Evolutionary conservation across 495 filamentous ascomycete species (phyloP), one percentile per base, ranked within the genome.

Genomic region (Lophiostoma macrostomum): DNA sequence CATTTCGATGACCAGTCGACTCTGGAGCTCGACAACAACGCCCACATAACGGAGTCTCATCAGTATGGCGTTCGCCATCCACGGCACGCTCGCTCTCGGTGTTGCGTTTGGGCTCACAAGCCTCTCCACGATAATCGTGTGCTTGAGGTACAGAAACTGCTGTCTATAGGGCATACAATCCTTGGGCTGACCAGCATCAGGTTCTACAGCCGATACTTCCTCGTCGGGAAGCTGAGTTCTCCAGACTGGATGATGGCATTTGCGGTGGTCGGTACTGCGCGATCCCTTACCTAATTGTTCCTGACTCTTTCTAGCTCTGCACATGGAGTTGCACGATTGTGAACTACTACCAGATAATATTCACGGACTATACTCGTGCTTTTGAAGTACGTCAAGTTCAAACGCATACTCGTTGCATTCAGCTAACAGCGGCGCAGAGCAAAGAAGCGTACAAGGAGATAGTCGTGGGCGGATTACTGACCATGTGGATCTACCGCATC

Each of bases 191-290:
- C 42, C 14, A 23, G 14, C 36, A 13, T 4, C 14, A 60, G 56
- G 38, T 60, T 60, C 22, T 60, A 60, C 43, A 43, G 41, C 30
- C 56, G 56, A 5, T 50, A 54, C 31, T 53, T 49, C 43, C 56
- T 60, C 18, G 50, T 60, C 11, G 27, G 49, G 13, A 60, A 60
- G 28, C 37, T 60, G 12, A 35, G 56, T 16, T 48, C 49, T 19
- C 40, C 56, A 11, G 56, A 60, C 27, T 60, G 50, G 49, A 42
- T 60, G n/a, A 60, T 60, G 41, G 32, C 54, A 2, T 10, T 18
- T n/a, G 56, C 56, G 11, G 28, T 60, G 4, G 49, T 59, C 32
- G 35, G 46, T 50, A 24, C 24, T 31, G 14, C 23, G n/a, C 22
- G 40, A 35, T 31, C 6, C 6, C 1, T 23, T 14, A 19, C 7